phyloP scores from a whole-genome alignment of 1,139 yeast species.

The Spathaspora sp. region DNA sequence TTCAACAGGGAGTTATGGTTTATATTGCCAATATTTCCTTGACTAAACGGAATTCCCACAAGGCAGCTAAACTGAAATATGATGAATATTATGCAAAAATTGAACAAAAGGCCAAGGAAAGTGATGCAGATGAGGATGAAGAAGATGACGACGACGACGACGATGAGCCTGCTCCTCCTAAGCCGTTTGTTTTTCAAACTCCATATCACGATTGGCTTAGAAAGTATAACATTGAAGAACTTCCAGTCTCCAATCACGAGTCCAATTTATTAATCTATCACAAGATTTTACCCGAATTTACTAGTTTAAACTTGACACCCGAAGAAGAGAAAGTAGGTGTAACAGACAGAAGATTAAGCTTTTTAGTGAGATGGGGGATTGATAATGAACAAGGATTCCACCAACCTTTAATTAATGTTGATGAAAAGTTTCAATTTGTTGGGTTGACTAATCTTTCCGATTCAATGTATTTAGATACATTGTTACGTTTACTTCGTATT shows the following conservation, averaged over 20 bases:
- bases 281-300: slow-evolving; percentile 43
- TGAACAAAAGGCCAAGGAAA: slow-evolving; percentile 15
- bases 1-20: slow-evolving; percentile 50
- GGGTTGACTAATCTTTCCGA: slow-evolving; percentile 68
- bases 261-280: slow-evolving; percentile 24
- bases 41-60: slow-evolving; percentile 32
- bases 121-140: slow-evolving; percentile 25
- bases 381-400: slow-evolving; percentile 20
- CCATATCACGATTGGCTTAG: slow-evolving; percentile 34
- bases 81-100: slow-evolving; percentile 21
- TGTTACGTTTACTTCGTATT: slow-evolving; percentile 29
- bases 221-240: slow-evolving; percentile 17
- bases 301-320: slow-evolving; percentile 23
- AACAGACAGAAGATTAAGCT: slow-evolving; percentile 41
- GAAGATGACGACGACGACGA: slow-evolving; percentile 27
- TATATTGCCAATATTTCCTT: slow-evolving; percentile 58
- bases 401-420: slow-evolving; percentile 15
- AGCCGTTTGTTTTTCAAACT: slow-evolving; percentile 40
- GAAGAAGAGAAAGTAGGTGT: slow-evolving; percentile 24
- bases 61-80: slow-evolving; percentile 22
- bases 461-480: slow-evolving; percentile 51
- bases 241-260: slow-evolving; percentile 19
- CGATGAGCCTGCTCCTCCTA: slow-evolving; percentile 21
- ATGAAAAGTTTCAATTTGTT: slow-evolving; percentile 44
- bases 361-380: slow-evolving; percentile 44